phyloP scores from a whole-genome alignment of 108 stramenopile genomes.

The Nitzschia putrida region DNA sequence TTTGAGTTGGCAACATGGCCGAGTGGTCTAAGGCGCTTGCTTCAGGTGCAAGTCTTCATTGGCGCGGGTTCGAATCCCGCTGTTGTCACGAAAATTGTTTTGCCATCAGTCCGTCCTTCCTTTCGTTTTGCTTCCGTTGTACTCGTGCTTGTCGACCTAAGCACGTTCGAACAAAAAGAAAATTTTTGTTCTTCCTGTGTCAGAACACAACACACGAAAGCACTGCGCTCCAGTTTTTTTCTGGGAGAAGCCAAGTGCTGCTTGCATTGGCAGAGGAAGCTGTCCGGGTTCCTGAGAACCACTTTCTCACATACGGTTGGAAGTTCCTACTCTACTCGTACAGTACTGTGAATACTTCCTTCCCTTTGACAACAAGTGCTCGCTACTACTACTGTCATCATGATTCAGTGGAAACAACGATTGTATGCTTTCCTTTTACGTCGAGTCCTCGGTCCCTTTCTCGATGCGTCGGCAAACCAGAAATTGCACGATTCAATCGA shows the following conservation, averaged over 20 bases:
- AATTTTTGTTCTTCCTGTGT: no score
- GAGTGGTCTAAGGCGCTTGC: conserved; percentile 66
- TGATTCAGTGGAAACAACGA: conserved; percentile 67
- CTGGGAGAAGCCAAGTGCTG: no score
- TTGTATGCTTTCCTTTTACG: conserved; percentile 76
- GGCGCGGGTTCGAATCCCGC: conserved; percentile 59
- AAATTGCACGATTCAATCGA: conserved; percentile 66
- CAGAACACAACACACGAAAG: no score
- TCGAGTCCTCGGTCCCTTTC: conserved; percentile 65
- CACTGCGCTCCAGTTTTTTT: no score
- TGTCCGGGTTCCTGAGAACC: no score
- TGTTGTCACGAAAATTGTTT: conserved; percentile 13
- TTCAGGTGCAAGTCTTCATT: conserved; percentile 63
- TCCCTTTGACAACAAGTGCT: no score
- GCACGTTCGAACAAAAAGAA: no score
- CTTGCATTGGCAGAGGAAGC: no score
- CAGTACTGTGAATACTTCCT: no score
- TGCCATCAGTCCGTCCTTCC: background rate
- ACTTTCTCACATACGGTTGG: no score
- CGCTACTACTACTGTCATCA: background rate
- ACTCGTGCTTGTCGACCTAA: no score
- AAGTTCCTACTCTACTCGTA: no score
- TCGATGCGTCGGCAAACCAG: conserved; percentile 48
- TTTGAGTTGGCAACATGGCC: conserved; percentile 30
- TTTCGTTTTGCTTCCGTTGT: conserved; percentile 4